Evolutionary conservation across 352 stramenopile species (phyloP), one percentile per base, ranked within the genome.

Genomic region (Globisporangium viniferum): DNA sequence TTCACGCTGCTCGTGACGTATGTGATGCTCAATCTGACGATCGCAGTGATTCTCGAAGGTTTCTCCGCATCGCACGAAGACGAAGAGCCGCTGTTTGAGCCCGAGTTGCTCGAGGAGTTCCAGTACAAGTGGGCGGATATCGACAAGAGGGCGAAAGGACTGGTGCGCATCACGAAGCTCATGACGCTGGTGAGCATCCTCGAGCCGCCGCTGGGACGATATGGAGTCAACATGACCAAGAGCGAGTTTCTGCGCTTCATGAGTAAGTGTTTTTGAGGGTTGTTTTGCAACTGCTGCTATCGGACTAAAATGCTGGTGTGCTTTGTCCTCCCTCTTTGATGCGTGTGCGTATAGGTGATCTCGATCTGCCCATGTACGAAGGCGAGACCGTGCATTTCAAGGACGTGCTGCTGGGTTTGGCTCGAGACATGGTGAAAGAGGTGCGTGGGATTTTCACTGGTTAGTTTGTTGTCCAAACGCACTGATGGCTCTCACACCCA

Each of bases 1-100:
- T 98, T 98, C 68, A 97, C 90, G 15, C 66, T 98, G 62, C 79
- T 98, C n/a, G 82, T 98, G 39, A 97, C 86, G 14, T 98, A 95
- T 66, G 84, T 98, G 14, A 92, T 98, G 74, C 81, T 98, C 27
- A 98, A 98, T 66, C 77, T 98, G 58, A 98, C 97, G 55, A 97
- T 98, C 33, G 94, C 90, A 33, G 89, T 98, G 33, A 97, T 98
- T 60, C 84, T 98, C 12, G 91, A 98, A 59, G 89, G 89, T 54
- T 98, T 98, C 77, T 94, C 82, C 18, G 73, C 81, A 44, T 92
- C 81, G 1, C 84, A 92, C 7, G 80, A 92, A 67, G 91, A 97
- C 44, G 89, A 96, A 51, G 93, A 98, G 33, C 85, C 92, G 3
- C 81, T 93, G 33, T 88, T 98, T 72, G 88, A 95, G 35, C 86